These are phyloP conservation scores for Boletus coccyginus DNA, from an alignment of 768 basidiomycete genomes.

Conservation along the genomic window DNA sequence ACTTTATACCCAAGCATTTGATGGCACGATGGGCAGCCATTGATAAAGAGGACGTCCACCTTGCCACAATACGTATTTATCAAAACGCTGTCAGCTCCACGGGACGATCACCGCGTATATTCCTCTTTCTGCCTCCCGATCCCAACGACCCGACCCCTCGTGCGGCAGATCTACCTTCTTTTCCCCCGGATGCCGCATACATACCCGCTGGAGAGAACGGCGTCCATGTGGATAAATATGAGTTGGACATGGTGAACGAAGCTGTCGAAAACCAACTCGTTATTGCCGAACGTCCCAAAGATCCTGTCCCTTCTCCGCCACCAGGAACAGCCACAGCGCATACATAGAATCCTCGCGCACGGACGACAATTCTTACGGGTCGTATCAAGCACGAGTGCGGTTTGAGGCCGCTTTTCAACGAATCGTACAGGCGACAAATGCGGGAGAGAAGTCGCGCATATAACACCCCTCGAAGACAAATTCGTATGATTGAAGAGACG, in stretches of 20 bases:
- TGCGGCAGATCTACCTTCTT: constrained; percentile 23
- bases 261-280: constrained; percentile 83
- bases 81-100: constrained; percentile 41
- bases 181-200: constrained; percentile 28
- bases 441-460: constrained; percentile 61
- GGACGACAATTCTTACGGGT: constrained; percentile 77
- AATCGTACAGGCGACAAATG: constrained; percentile 70
- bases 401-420: constrained; percentile 64
- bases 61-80: constrained; percentile 86
- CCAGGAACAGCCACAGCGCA: constrained; percentile 35
- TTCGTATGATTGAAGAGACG: constrained; percentile 72
- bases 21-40: constrained; percentile 84
- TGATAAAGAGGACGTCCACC: constrained; percentile 68
- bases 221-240: constrained; percentile 63
- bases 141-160: constrained; percentile 40
- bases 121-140: constrained; percentile 65
- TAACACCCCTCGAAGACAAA: constrained; percentile 64
- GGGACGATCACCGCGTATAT: constrained; percentile 55
- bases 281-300: constrained; percentile 79
- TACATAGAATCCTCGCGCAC: constrained; percentile 55
- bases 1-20: constrained; percentile 80
- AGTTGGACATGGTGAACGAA: constrained; percentile 85
- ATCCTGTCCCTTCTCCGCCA: constrained; percentile 41
- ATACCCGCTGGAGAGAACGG: constrained; percentile 29
- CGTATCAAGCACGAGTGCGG: constrained; percentile 81